Percentiles rank a stretch among this genome's conserved stretches.
phyloP scores from a whole-genome alignment of 2,329 filamentous ascomycete species.

The Penicillium sp. region DNA sequence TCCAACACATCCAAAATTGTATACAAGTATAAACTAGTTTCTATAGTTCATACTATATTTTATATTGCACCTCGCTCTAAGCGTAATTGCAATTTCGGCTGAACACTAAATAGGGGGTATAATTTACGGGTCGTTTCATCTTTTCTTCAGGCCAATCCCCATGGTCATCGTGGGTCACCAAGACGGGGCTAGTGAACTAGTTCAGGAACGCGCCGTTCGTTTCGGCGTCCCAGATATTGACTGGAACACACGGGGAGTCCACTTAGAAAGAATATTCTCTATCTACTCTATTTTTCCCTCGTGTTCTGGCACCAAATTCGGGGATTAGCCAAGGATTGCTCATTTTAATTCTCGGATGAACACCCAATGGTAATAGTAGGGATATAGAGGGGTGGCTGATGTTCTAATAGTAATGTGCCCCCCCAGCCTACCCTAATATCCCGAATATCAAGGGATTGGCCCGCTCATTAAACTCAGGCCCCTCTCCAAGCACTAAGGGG shows the following conservation, averaged over 20 bases:
- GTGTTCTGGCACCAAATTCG: background rate
- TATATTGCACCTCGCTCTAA: background rate
- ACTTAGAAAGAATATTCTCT: background rate
- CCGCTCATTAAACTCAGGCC: conserved; percentile 14
- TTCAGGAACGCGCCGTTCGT: conserved; percentile 11
- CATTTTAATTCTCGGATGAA: conserved; percentile 3
- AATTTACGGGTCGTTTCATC: conserved; percentile 21
- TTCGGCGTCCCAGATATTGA: conserved; percentile 3
- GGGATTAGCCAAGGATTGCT: background rate
- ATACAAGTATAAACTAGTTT: too few relatives aligned
- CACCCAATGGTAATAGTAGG: conserved; percentile 1
- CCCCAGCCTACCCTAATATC: conserved; percentile 15
- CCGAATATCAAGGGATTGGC: conserved; percentile 21
- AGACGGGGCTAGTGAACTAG: conserved; percentile 13
- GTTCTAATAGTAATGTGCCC: background rate
- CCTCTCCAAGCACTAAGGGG: conserved; percentile 9
- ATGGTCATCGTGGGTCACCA: conserved; percentile 17
- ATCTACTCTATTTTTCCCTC: background rate
- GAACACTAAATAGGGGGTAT: background rate
- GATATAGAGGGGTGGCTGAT: background rate
- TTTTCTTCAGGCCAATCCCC: conserved; percentile 21
- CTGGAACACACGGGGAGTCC: background rate
- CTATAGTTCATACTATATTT: background rate
- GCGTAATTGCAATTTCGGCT: background rate
- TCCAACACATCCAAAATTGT: background rate